Conservation (phyloP, 2,329 filamentous ascomycete genomes). For the Fusarium chlamydosporum region DNA sequence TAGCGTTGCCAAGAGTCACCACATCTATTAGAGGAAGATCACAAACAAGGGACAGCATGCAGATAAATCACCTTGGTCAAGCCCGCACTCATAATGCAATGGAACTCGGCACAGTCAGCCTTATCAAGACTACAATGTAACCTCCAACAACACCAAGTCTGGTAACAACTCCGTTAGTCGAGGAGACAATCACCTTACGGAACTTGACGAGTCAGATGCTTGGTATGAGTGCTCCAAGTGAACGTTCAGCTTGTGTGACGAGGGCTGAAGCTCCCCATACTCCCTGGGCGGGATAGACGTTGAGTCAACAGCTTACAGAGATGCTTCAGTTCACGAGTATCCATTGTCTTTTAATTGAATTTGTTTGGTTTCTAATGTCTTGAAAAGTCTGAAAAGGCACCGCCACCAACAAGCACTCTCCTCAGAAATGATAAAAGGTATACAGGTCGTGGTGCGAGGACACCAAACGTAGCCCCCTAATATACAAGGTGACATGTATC, state of each 20-base stretch:
- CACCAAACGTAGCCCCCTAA: slow-evolving; percentile 41
- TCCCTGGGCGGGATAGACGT: background rate
- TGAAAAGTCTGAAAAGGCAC: slow-evolving; percentile 43
- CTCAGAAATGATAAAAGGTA: slow-evolving; percentile 18
- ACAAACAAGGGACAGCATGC: slow-evolving; percentile 6
- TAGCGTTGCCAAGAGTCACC: slow-evolving; percentile 8
- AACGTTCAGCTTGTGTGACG: background rate
- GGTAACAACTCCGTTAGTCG: background rate
- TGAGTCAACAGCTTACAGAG: background rate
- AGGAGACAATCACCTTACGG: background rate
- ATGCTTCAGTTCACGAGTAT: slow-evolving; percentile 25
- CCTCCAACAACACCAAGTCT: slow-evolving; percentile 8
- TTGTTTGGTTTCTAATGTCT: slow-evolving; percentile 44
- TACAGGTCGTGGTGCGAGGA: slow-evolving; percentile 43
- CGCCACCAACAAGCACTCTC: slow-evolving; percentile 25
- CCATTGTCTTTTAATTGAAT: slow-evolving; percentile 38
- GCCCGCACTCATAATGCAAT: slow-evolving; percentile 1
- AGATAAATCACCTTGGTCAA: slow-evolving; percentile 4
- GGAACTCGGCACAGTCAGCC: slow-evolving; percentile 37
- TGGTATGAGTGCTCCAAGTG: background rate
- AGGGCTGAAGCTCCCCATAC: background rate
- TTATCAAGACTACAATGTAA: slow-evolving; percentile 36
- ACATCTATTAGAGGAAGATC: slow-evolving; percentile 3
- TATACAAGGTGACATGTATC: slow-evolving; percentile 50
- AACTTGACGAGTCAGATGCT: background rate